phyloP scores from a whole-genome alignment of 2,329 filamentous ascomycete genomes.

The Microsporum audouinii region DNA sequence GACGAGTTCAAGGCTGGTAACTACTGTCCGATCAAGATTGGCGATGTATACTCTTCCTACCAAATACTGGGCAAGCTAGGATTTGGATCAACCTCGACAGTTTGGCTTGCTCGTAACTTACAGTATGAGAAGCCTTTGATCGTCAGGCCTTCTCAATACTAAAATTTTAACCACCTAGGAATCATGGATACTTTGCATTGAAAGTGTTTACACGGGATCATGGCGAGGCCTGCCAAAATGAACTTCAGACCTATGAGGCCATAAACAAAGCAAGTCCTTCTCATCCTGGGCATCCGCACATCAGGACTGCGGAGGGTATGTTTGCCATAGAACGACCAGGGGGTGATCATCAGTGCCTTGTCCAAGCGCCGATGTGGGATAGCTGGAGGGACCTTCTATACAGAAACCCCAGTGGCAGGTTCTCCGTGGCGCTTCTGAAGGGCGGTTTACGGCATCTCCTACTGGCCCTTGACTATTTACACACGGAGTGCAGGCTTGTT shows the following conservation, averaged over 20 bases:
- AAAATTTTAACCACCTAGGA: conserved; percentile 10
- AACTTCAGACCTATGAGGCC: conserved; percentile 23
- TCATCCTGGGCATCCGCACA: conserved; percentile 21
- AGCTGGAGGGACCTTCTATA: conserved; percentile 24
- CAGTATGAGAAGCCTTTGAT: conserved; percentile 13
- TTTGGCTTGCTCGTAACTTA: conserved; percentile 24
- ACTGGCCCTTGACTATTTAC: conserved; percentile 9
- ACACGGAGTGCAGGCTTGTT: conserved; percentile 6
- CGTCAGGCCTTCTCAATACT: not conserved
- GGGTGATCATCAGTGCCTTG: conserved; percentile 22
- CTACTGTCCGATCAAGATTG: conserved; percentile 25
- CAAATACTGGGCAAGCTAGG: conserved; percentile 24
- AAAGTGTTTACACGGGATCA: conserved; percentile 18
- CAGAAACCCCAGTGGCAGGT: conserved; percentile 17
- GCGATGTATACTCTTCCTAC: conserved; percentile 22
- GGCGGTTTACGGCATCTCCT: conserved; percentile 4
- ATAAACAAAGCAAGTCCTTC: conserved; percentile 17
- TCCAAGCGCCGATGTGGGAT: conserved; percentile 23
- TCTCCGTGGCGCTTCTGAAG: conserved; percentile 11
- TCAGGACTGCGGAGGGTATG: conserved; percentile 23
- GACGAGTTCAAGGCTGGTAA: conserved; percentile 17
- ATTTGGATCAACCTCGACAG: conserved; percentile 21
- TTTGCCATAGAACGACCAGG: conserved; percentile 22
- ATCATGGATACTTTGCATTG: conserved; percentile 17
- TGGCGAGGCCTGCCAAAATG: conserved; percentile 14